Conservation (phyloP, 2,329 filamentous ascomycete genomes). For the Cryoendolithus antarcticus region DNA sequence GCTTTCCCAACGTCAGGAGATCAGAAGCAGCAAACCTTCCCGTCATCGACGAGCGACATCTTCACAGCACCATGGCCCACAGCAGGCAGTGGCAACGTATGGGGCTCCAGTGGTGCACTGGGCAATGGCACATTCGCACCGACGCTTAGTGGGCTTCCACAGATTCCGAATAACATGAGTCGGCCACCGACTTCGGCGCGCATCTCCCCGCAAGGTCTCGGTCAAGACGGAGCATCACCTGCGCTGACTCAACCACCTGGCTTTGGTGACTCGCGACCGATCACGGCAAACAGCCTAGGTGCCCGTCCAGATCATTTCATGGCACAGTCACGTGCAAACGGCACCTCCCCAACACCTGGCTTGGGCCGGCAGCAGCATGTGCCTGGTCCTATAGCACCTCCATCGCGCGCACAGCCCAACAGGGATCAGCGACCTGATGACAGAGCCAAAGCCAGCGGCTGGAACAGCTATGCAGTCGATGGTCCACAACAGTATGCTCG, state of each 20-base stretch:
- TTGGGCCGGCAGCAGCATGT: conserved; percentile 19
- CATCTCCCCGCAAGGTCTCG: conserved; percentile 20
- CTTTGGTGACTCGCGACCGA: too few relatives aligned
- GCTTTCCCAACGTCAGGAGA: conserved; percentile 29
- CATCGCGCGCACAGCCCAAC: conserved; percentile 17
- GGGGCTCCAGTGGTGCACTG: conserved; percentile 56
- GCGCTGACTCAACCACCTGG: too few relatives aligned
- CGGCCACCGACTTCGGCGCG: conserved; percentile 18
- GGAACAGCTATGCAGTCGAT: conserved; percentile 15
- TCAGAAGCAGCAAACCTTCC: conserved; percentile 20
- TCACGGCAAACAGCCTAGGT: conserved; percentile 5
- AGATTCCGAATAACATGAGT: conserved; percentile 15
- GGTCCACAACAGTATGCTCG: too few relatives aligned
- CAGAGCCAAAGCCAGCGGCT: conserved; percentile 9
- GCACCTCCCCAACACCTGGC: conserved; percentile 19
- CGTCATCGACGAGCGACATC: too few relatives aligned
- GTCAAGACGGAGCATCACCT: not conserved
- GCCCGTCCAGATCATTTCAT: conserved; percentile 15
- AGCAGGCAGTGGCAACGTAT: conserved; percentile 49
- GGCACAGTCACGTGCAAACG: conserved; percentile 15
- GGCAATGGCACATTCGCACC: conserved; percentile 46
- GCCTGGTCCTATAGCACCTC: conserved; percentile 25
- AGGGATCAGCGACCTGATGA: conserved; percentile 8
- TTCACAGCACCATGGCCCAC: conserved; percentile 19
- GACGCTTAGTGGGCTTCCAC: too few relatives aligned